Evolutionary conservation across 2,329 filamentous ascomycete species (phyloP).

Genomic region (Ceratocystis lukuohia): DNA sequence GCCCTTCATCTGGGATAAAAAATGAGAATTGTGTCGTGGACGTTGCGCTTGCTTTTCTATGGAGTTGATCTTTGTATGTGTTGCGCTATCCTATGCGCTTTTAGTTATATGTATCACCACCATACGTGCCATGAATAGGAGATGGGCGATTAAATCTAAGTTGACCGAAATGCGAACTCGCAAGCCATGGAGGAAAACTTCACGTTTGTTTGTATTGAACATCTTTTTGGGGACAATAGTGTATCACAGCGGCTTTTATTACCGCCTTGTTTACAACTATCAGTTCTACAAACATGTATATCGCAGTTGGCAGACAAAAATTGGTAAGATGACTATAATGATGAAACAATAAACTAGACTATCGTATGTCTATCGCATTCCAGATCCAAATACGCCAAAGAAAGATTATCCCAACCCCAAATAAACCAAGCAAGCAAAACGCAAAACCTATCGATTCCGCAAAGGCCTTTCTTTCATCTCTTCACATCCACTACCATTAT

Average conservation of each 20-base stretch:
- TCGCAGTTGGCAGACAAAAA: neutral
- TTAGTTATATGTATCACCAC: constrained; percentile 16
- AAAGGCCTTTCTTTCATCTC: neutral
- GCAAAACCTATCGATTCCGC: neutral
- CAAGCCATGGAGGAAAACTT: too few relatives aligned
- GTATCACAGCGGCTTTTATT: too few relatives aligned
- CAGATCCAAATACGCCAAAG: constrained; percentile 9
- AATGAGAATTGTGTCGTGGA: constrained; percentile 21
- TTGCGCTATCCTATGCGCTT: neutral
- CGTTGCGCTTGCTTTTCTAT: neutral
- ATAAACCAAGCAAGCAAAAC: neutral
- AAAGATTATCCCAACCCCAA: constrained; percentile 4
- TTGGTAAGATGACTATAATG: neutral
- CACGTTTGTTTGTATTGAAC: too few relatives aligned
- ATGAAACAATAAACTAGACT: constrained; percentile 2
- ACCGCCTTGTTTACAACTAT: too few relatives aligned
- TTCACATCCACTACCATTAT: neutral
- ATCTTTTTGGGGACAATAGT: too few relatives aligned
- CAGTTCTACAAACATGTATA: too few relatives aligned
- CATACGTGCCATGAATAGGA: neutral
- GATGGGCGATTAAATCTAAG: neutral
- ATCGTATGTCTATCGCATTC: constrained; percentile 5
- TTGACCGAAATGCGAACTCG: too few relatives aligned
- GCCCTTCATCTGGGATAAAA: constrained; percentile 41
- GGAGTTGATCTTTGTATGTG: constrained; percentile 1